phyloP scores from a whole-genome alignment of 129 eudicot species.

The Smallanthus sonchifolius region DNA sequence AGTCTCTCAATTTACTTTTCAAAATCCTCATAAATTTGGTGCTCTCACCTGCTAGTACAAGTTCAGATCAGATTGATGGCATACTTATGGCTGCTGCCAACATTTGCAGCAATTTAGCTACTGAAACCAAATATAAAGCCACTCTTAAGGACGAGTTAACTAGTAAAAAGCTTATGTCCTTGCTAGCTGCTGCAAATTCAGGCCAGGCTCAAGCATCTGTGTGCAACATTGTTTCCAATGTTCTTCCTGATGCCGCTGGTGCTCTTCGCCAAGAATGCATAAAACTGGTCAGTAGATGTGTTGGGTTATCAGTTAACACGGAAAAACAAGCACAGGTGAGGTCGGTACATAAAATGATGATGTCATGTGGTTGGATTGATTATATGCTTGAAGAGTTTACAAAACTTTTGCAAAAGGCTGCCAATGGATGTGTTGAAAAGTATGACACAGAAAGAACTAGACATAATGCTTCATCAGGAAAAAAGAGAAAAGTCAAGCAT shows the following conservation, averaged over 20 bases:
- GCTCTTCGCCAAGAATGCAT: constrained; percentile 65
- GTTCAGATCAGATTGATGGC: constrained; percentile 55
- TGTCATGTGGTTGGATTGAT: constrained; percentile 70
- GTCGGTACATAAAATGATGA: constrained; percentile 70
- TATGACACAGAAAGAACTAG: constrained; percentile 42
- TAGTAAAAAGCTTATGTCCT: constrained; percentile 51
- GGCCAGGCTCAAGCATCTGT: constrained; percentile 63
- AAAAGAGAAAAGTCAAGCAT: constrained; percentile 47
- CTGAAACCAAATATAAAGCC: constrained; percentile 34
- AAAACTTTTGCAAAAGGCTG: constrained; percentile 51
- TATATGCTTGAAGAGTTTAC: constrained; percentile 56
- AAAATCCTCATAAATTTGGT: constrained; percentile 41
- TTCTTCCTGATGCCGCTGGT: constrained; percentile 48
- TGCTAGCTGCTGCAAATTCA: constrained; percentile 61
- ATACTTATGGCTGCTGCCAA: constrained; percentile 58
- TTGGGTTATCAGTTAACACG: constrained; percentile 40
- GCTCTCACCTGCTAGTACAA: constrained; percentile 41
- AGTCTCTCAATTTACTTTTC: constrained; percentile 53
- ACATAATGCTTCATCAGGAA: constrained; percentile 31
- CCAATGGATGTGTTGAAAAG: constrained; percentile 40
- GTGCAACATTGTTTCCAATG: constrained; percentile 55
- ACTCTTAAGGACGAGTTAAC: constrained; percentile 57
- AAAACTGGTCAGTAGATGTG: constrained; percentile 49
- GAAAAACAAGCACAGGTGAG: constrained; percentile 74
- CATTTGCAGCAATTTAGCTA: constrained; percentile 54